phyloP scores from a whole-genome alignment of 345 rosid genomes.

The Populus nigra region DNA sequence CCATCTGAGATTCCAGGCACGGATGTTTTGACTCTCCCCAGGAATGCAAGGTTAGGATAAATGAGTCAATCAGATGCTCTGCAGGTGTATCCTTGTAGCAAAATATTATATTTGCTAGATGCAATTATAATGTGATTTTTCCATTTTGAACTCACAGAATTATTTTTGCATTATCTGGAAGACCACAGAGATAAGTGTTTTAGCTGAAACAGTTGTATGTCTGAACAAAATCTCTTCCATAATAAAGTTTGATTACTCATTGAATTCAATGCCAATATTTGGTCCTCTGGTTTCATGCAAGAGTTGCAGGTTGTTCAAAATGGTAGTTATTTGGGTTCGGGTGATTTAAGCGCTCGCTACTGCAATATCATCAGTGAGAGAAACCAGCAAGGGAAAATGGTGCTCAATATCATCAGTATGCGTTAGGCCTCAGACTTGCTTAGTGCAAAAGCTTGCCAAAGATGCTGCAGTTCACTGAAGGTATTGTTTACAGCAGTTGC shows the following conservation, averaged over 20 bases:
- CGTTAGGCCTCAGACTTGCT: neutral
- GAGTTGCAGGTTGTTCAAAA: neutral
- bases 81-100: neutral
- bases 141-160: neutral
- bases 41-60: neutral
- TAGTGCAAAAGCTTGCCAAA: neutral
- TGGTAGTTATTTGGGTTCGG: neutral
- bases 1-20: constrained; percentile 21
- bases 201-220: neutral
- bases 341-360: neutral
- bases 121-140: neutral
- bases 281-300: neutral
- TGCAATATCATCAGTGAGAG: neutral
- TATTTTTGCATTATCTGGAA: neutral
- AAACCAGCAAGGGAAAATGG: neutral
- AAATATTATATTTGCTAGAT: neutral
- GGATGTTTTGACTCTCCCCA: neutral
- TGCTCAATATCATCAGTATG: neutral
- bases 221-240: neutral
- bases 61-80: constrained; percentile 6
- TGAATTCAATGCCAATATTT: neutral
- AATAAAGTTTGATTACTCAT: neutral
- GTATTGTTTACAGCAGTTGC: neutral
- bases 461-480: neutral
- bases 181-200: neutral